These are phyloP conservation scores for Metarhizium album DNA, from an alignment of 2,329 filamentous ascomycete genomes.

Conservation along the genomic window DNA sequence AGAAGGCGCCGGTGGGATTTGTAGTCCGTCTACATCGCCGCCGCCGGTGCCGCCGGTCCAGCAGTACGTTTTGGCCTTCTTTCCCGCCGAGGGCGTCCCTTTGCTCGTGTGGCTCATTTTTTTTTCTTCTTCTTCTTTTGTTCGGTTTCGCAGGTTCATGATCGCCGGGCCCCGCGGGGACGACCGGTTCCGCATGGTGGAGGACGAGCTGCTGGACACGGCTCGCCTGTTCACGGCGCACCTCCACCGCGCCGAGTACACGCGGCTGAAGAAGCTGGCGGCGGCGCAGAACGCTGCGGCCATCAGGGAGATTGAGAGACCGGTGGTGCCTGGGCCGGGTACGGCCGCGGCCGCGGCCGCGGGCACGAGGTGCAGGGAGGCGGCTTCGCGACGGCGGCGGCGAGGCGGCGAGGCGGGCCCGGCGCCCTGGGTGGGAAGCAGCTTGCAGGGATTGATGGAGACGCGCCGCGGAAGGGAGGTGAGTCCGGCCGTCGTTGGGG, in stretches of 20 bases:
- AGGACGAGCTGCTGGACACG: conserved; percentile 62
- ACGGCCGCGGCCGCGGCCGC: conserved; percentile 17
- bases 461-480: conserved; percentile 21
- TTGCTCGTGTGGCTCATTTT: too few species aligned
- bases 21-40: conserved; percentile 40
- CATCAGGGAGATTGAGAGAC: conserved; percentile 40
- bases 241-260: conserved; percentile 68
- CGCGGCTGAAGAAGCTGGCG: conserved; percentile 50
- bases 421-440: conserved; percentile 19
- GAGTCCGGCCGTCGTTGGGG: background rate
- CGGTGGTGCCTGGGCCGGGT: conserved; percentile 30
- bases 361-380: conserved; percentile 13
- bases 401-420: conserved; percentile 15
- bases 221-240: conserved; percentile 63
- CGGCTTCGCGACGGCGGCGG: conserved; percentile 11
- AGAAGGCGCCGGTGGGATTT: conserved; percentile 11
- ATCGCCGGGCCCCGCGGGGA: conserved; percentile 52
- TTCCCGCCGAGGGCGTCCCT: too few species aligned
- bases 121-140: too few species aligned
- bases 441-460: conserved; percentile 33
- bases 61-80: conserved; percentile 30
- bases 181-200: conserved; percentile 71
- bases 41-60: conserved; percentile 37
- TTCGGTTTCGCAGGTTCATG: too few species aligned
- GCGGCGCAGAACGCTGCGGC: conserved; percentile 41